A percentile compares a stretch with the other conserved stretches of the same genome.
Conservation (phyloP, 2,329 filamentous ascomycete genomes). For the Neocucurbitaria cava region DNA sequence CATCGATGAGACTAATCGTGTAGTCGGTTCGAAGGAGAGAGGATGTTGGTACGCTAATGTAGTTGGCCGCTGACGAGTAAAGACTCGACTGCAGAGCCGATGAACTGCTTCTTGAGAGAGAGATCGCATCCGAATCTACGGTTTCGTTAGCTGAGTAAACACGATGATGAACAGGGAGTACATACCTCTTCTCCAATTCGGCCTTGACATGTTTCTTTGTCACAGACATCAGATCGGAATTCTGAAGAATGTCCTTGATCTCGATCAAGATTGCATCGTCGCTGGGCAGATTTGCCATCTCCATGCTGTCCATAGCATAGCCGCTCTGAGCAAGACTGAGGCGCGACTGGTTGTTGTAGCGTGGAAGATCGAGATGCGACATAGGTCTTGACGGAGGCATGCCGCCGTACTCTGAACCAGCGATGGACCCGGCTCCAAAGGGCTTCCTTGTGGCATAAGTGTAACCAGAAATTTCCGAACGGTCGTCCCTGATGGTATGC, state of each 20-base stretch:
- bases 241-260: slow-evolving; percentile 91
- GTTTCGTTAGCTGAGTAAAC: slow-evolving; percentile 20
- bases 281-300: slow-evolving; percentile 79
- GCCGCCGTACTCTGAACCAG: slow-evolving; percentile 70
- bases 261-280: slow-evolving; percentile 92
- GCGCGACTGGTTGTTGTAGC: slow-evolving; percentile 52
- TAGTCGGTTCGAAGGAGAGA: neutral
- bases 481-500: slow-evolving; percentile 81
- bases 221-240: slow-evolving; percentile 93
- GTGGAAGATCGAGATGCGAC: slow-evolving; percentile 65
- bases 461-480: slow-evolving; percentile 89
- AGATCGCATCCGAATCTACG: slow-evolving; percentile 79
- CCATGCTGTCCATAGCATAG: slow-evolving; percentile 62
- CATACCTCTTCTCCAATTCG: slow-evolving; percentile 80
- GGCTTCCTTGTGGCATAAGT: slow-evolving; percentile 86
- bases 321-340: slow-evolving; percentile 66
- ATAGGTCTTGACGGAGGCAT: slow-evolving; percentile 61
- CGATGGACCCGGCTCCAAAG: slow-evolving; percentile 55
- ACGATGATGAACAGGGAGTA: neutral
- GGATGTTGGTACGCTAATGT: slow-evolving; percentile 9
- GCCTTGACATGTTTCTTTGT: slow-evolving; percentile 98
- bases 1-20: slow-evolving; percentile 9
- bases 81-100: slow-evolving; percentile 56
- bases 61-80: slow-evolving; percentile 30
- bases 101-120: slow-evolving; percentile 89